Base-by-base conservation (phyloP, 768 basidiomycete species). In the Mycena chlorophos region DNA sequence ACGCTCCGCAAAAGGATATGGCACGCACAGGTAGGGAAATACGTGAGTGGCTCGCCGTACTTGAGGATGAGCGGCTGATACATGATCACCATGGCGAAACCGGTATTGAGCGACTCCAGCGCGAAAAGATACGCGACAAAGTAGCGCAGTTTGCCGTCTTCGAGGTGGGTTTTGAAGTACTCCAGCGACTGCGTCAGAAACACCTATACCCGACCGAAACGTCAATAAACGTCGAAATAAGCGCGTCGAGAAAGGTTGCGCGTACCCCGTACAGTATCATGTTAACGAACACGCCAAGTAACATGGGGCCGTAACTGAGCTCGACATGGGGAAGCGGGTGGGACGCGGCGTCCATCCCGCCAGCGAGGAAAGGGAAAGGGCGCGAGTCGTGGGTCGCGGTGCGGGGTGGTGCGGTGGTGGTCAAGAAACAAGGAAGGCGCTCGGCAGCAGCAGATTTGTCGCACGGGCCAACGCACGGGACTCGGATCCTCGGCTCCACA, bases 1-100 rank as follows among this genome's bases (percentile, higher is more conserved):
- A 10, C 10, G 40, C 66, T 23, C n/a, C n/a, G 55, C 62, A 25
- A 58, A 52, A n/a, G 52, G 43, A 27, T 63, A 69, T 62, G 10
- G 54, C 57, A 28, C 25, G 3, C 26, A 27, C 12, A 5, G 19
- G 16, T 53, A 31, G 52, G 16, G 34, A n/a, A 23, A 38, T 13
- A 37, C n/a, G 30, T 22, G 22, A 25, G 23, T 1, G n/a, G 57
- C 63, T 16, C 31, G 73, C 76, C 76, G 54, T 66, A 75, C 19
- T 69, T 64, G 12, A 74, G 62, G 25, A 77, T 67, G 13, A 77
- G 59, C 20, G 74, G 76, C 55, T 77, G 69, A 54, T 73, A 77
- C 53, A 75, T 65, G 29, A 75, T 66, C 5, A 62, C 70, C 25
- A 75, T 73, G 51, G 71, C 69, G 29, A 69, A 65, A 0, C 34